phyloP scores from a whole-genome alignment of 371 early-diverging fungal genomes.

The Syncephalastrum sp. region DNA sequence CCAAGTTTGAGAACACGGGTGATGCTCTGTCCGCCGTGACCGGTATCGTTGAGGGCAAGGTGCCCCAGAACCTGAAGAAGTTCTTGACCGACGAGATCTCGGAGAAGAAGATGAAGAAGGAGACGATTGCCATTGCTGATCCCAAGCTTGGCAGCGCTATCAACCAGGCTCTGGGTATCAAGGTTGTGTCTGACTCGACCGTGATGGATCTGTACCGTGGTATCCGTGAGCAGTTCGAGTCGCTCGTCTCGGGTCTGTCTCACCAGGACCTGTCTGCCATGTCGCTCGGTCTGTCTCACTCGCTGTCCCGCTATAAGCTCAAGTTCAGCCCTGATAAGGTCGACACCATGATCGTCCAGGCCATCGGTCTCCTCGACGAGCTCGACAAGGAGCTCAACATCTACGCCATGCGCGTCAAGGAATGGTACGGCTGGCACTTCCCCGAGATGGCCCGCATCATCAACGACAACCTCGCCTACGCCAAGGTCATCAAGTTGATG shows the following conservation, averaged over 20 bases:
- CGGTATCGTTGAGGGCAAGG: slow-evolving; percentile 93
- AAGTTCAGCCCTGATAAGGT: slow-evolving; percentile 92
- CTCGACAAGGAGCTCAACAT: slow-evolving; percentile 96
- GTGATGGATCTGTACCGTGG: slow-evolving; percentile 92
- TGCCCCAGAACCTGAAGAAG: slow-evolving; percentile 89
- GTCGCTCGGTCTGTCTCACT: slow-evolving; percentile 79
- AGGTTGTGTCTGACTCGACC: slow-evolving; percentile 82
- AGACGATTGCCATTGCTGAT: slow-evolving; percentile 89
- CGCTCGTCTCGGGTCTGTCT: slow-evolving; percentile 68
- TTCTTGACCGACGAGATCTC: slow-evolving; percentile 83
- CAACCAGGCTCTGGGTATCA: slow-evolving; percentile 91
- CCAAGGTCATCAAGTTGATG: slow-evolving; percentile 68
- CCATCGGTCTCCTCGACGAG: slow-evolving; percentile 90
- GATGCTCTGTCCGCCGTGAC: slow-evolving; percentile 94
- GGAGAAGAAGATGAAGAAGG: slow-evolving; percentile 86
- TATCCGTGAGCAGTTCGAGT: slow-evolving; percentile 83
- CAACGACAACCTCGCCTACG: slow-evolving; percentile 75
- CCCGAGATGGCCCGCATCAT: slow-evolving; percentile 85
- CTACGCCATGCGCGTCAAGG: slow-evolving; percentile 96
- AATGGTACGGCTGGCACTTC: slow-evolving; percentile 95
- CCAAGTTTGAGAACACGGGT: slow-evolving; percentile 96
- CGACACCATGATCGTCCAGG: slow-evolving; percentile 96
- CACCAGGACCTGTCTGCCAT: slow-evolving; percentile 82
- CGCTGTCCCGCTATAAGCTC: slow-evolving; percentile 88
- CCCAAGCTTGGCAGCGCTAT: slow-evolving; percentile 92